Percentiles rank a stretch among this genome's conserved stretches.
These are phyloP conservation scores for Plenodomus lindquistii DNA, from an alignment of 2,329 filamentous ascomycete genomes.

Conservation along the genomic window DNA sequence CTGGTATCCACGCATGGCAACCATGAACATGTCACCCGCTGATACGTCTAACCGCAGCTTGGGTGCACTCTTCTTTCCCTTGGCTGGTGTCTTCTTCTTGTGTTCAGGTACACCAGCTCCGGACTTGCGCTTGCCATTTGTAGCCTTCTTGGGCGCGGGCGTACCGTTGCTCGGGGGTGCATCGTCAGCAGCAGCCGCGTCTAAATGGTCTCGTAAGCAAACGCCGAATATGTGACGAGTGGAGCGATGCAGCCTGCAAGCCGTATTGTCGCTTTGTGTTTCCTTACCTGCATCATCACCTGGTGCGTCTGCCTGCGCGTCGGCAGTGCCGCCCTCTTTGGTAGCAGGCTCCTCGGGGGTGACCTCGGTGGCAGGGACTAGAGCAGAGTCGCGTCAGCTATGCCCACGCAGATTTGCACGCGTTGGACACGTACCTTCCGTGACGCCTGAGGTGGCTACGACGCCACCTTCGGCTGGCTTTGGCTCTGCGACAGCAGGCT, in stretches of 20 bases:
- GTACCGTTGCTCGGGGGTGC: slow-evolving; percentile 54
- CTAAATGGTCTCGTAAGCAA: slow-evolving; percentile 25
- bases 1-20: slow-evolving; percentile 91
- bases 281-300: slow-evolving; percentile 32
- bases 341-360: slow-evolving; percentile 19
- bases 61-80: slow-evolving; percentile 79
- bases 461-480: slow-evolving; percentile 35
- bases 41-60: slow-evolving; percentile 73
- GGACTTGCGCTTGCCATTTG: slow-evolving; percentile 69
- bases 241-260: slow-evolving; percentile 1
- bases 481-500: slow-evolving; percentile 33
- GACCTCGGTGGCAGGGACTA: slow-evolving; percentile 24
- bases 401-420: not conserved
- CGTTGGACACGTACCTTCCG: slow-evolving; percentile 32
- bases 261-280: slow-evolving; percentile 1
- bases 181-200: slow-evolving; percentile 43
- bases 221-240: not conserved
- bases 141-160: slow-evolving; percentile 45
- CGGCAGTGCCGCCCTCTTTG: slow-evolving; percentile 27
- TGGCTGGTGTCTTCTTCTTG: slow-evolving; percentile 74
- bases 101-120: slow-evolving; percentile 64
- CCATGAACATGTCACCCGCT: slow-evolving; percentile 89
- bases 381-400: slow-evolving; percentile 24
- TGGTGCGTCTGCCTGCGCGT: slow-evolving; percentile 29
- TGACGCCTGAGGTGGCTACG: slow-evolving; percentile 30